Percentiles rank a stretch among this genome's conserved stretches.
Conservation (phyloP, 2,329 filamentous ascomycete genomes). For the Exophiala aquamarina region DNA sequence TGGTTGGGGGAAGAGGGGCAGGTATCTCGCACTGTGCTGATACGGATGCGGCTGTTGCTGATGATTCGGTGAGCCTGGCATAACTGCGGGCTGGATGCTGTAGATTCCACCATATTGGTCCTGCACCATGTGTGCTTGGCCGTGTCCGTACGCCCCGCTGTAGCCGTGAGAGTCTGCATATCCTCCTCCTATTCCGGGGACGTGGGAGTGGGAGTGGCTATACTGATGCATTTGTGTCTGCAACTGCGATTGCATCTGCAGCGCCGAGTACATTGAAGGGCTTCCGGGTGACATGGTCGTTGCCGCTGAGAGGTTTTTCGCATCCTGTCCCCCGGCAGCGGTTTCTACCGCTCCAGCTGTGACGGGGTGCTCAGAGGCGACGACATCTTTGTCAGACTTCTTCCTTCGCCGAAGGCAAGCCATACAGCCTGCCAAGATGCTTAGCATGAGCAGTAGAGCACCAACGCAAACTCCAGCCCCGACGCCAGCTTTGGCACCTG, state of each 20-base stretch:
- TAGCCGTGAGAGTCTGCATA: conserved; percentile 1
- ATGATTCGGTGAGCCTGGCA: too few relatives aligned
- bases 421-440: conserved; percentile 10
- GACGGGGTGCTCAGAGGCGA: background rate
- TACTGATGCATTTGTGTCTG: background rate
- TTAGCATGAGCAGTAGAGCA: conserved; percentile 19
- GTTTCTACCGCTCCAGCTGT: too few relatives aligned
- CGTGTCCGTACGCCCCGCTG: background rate
- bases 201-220: background rate
- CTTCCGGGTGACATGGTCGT: conserved; percentile 14
- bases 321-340: background rate
- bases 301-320: conserved; percentile 14
- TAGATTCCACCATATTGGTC: conserved; percentile 1
- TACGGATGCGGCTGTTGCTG: background rate
- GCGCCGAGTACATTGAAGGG: conserved; percentile 2
- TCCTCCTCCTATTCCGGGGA: background rate
- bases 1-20: too few relatives aligned
- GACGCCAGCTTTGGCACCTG: conserved; percentile 34
- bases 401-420: background rate
- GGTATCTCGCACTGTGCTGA: too few relatives aligned
- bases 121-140: background rate
- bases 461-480: conserved; percentile 42
- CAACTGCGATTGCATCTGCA: background rate
- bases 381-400: background rate
- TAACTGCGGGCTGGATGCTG: too few relatives aligned